Base-by-base conservation (phyloP, 805 yeast genomes). In the Candida khao-thaluensis region DNA sequence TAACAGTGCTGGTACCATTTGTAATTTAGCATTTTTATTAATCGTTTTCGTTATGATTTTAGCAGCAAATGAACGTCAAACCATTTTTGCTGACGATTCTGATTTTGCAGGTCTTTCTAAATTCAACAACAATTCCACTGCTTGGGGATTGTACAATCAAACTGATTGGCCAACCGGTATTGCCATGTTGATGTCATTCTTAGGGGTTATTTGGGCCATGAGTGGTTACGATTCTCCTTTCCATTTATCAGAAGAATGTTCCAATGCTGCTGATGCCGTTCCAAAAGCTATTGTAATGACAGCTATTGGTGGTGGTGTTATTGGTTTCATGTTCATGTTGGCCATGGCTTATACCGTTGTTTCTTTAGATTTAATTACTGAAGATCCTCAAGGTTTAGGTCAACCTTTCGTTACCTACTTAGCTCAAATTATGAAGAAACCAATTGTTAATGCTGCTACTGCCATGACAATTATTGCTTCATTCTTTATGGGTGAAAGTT, bases 211-310 rank as follows among this genome's bases (percentile, higher is more conserved):
- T 42, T 79, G 83, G 83, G 77, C 82, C 26, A 81, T 82, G 86
- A 73, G 82, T 31, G 88, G 87, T 17, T 83, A 79, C 53, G 88
- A 82, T 54, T 77, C 85, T 16, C 85, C 88, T 0, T 82, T 81
- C 65, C 88, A 83, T 52, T 64, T 82, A 44, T 71, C 85, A n/a
- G 90, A 82, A 60, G 89, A 82, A 52, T 76, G 82, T 48, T 62
- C 79, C 36, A 80, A 81, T 53, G 84, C 86, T 5, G 63, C 75
- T 24, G 59, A 66, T 10, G 85, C 84, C 4, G 79, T 82, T 7
- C 87, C 88, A n/a, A 69, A 71, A 43, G 85, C 85, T 20, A 81
- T 81, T 48, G 77, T 79, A 15, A 57, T 79, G 57, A 79, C 84
- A 12, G 68, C 81, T 7, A 51, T 69, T 9, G 59, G 70, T 33